Percentiles rank a stretch among this genome's conserved stretches.
Evolutionary conservation across 2,329 filamentous ascomycete genomes (phyloP).

Genomic region (Phaeosphaeria sp.): DNA sequence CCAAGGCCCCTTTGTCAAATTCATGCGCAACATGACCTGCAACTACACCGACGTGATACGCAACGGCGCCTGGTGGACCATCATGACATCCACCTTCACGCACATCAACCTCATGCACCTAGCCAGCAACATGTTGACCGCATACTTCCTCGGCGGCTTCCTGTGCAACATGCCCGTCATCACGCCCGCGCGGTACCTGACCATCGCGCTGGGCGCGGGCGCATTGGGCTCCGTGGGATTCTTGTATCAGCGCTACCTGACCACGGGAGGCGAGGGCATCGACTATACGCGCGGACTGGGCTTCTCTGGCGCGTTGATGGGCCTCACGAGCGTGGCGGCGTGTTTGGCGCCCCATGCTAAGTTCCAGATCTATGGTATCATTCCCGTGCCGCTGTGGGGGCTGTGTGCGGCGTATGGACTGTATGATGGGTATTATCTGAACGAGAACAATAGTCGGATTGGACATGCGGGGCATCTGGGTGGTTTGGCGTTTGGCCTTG

Average conservation of each 20-base stretch:
- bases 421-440: constrained; percentile 50
- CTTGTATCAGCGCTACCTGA: constrained; percentile 18
- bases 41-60: constrained; percentile 32
- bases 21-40: constrained; percentile 43
- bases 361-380: constrained; percentile 47
- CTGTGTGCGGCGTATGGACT: constrained; percentile 45
- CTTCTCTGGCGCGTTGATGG: constrained; percentile 53
- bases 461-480: constrained; percentile 57
- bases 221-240: constrained; percentile 30
- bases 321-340: constrained; percentile 48
- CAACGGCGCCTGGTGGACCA: constrained; percentile 45
- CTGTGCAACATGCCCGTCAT: constrained; percentile 42
- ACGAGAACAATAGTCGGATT: constrained; percentile 30
- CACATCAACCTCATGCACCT: constrained; percentile 49
- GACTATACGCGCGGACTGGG: constrained; percentile 23
- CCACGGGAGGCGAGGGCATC: constrained; percentile 2
- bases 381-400: constrained; percentile 51
- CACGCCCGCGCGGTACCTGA: constrained; percentile 27
- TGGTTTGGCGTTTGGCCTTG: constrained; percentile 49
- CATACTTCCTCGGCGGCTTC: constrained; percentile 47
- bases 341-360: constrained; percentile 45
- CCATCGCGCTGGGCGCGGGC: constrained; percentile 41
- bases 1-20: constrained; percentile 13
- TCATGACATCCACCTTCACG: constrained; percentile 50
- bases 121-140: constrained; percentile 51